Percentiles rank a stretch among this genome's conserved stretches.
These are phyloP conservation scores for Strigomonas culicis DNA, from an alignment of 208 protist genomes.

Conservation along the genomic window DNA sequence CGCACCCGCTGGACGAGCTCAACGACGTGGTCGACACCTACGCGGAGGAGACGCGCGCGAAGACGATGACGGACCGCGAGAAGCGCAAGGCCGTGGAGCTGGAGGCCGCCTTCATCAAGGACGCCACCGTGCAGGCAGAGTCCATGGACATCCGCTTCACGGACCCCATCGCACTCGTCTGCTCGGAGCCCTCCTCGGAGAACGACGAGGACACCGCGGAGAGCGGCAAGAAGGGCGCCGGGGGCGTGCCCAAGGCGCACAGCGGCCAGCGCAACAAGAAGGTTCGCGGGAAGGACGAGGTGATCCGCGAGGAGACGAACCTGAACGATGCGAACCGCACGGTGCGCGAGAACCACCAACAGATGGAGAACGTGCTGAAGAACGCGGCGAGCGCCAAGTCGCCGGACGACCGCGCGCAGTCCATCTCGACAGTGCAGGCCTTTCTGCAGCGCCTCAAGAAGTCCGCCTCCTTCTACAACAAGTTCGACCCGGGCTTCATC, in stretches of 20 bases:
- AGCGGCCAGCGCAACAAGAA: constrained; percentile 72
- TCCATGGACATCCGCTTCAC: constrained; percentile 87
- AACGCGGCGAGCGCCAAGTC: constrained; percentile 35
- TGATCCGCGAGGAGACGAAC: constrained; percentile 71
- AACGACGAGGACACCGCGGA: constrained; percentile 37
- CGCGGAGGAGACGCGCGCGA: constrained; percentile 38
- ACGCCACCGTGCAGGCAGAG: constrained; percentile 77
- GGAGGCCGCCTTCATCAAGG: constrained; percentile 66
- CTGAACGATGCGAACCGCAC: constrained; percentile 46
- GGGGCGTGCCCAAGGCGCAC: constrained; percentile 36
- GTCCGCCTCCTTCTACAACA: constrained; percentile 10
- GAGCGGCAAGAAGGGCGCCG: constrained; percentile 14
- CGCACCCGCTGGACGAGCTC: constrained; percentile 65
- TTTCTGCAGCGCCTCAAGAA: constrained; percentile 1
- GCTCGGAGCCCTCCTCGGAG: constrained; percentile 40
- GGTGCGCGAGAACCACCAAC: constrained; percentile 38
- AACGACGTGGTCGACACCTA: constrained; percentile 78
- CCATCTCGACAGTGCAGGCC: constrained; percentile 13
- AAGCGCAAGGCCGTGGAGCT: constrained; percentile 38
- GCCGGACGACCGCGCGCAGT: constrained; percentile 41
- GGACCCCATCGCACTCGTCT: constrained; percentile 52
- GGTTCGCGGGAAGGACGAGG: constrained; percentile 64
- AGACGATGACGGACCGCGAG: constrained; percentile 62
- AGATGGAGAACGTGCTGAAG: constrained; percentile 49
- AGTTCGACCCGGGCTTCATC: constrained; percentile 55